These are phyloP conservation scores for Avena eriantha DNA, from an alignment of 176 grass and related monocot genomes.

Conservation along the genomic window DNA sequence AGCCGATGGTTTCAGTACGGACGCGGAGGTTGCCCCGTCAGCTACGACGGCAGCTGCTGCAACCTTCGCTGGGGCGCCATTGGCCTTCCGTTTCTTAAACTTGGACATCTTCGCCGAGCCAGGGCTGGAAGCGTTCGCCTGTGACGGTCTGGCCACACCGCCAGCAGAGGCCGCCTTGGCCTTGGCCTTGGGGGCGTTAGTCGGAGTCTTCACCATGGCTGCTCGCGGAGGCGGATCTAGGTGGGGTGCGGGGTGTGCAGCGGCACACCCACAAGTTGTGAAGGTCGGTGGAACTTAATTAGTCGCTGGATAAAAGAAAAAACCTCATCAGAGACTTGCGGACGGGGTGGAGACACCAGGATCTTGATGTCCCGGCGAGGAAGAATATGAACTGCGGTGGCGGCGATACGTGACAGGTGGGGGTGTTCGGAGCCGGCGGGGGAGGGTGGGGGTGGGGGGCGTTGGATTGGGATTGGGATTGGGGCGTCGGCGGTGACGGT, in stretches of 20 bases:
- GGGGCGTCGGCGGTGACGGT: background rate
- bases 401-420: background rate
- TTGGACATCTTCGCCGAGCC: constrained; percentile 31
- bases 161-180: constrained; percentile 6
- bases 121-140: constrained; percentile 26
- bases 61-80: background rate
- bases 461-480: background rate
- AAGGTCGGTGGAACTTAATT: background rate
- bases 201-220: constrained; percentile 47
- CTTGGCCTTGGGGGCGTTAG: constrained; percentile 21
- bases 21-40: background rate
- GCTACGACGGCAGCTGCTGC: background rate
- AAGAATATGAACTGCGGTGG: background rate
- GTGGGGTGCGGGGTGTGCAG: background rate
- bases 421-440: background rate
- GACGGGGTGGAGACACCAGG: background rate
- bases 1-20: background rate
- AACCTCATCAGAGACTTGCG: background rate
- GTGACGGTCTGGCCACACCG: constrained; percentile 9
- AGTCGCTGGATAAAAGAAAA: constrained; percentile 9
- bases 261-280: background rate
- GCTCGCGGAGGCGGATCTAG: constrained; percentile 4
- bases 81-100: constrained; percentile 39
- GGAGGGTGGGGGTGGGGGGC: too few species aligned
- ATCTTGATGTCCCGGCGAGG: background rate